Percentiles rank a stretch among this genome's conserved stretches.
Evolutionary conservation across 495 filamentous ascomycete genomes (phyloP).

Genomic region (Parathielavia appendiculata): DNA sequence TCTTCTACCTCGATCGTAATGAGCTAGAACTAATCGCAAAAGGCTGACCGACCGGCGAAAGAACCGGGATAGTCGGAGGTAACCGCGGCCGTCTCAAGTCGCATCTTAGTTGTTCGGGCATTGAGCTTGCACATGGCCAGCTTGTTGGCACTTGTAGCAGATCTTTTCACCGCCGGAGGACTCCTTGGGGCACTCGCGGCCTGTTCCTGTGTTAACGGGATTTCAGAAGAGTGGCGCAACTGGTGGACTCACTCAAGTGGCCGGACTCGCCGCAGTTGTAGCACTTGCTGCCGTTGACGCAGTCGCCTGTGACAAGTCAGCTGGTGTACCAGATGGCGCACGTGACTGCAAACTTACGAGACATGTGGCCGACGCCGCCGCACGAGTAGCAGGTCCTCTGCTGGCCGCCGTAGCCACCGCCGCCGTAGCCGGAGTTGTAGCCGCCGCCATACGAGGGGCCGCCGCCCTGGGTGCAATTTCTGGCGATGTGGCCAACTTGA

Average conservation of each 20-base stretch:
- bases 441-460: slow-evolving; percentile 35
- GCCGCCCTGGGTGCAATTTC: slow-evolving; percentile 75
- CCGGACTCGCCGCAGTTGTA: slow-evolving; percentile 98
- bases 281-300: slow-evolving; percentile 98
- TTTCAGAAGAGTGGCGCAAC: too few relatives aligned
- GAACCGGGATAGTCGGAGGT: slow-evolving; percentile 21
- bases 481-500: slow-evolving; percentile 93
- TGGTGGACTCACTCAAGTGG: too few relatives aligned
- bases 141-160: slow-evolving; percentile 99
- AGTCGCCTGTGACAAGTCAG: slow-evolving; percentile 55
- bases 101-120: slow-evolving; percentile 61
- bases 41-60: slow-evolving; percentile 22
- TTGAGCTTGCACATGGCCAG: slow-evolving; percentile 88
- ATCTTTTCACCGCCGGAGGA: slow-evolving; percentile 76
- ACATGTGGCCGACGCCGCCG: slow-evolving; percentile 95
- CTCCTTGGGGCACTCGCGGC: slow-evolving; percentile 91
- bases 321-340: background rate
- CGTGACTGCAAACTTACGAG: slow-evolving; percentile 47
- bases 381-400: slow-evolving; percentile 76
- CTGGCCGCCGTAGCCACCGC: slow-evolving; percentile 39
- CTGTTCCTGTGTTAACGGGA: too few relatives aligned
- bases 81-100: slow-evolving; percentile 15
- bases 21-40: slow-evolving; percentile 23
- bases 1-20: slow-evolving; percentile 21
- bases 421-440: slow-evolving; percentile 40